phyloP scores from a whole-genome alignment of 2,329 filamentous ascomycete genomes.

The Penicillium sp. region DNA sequence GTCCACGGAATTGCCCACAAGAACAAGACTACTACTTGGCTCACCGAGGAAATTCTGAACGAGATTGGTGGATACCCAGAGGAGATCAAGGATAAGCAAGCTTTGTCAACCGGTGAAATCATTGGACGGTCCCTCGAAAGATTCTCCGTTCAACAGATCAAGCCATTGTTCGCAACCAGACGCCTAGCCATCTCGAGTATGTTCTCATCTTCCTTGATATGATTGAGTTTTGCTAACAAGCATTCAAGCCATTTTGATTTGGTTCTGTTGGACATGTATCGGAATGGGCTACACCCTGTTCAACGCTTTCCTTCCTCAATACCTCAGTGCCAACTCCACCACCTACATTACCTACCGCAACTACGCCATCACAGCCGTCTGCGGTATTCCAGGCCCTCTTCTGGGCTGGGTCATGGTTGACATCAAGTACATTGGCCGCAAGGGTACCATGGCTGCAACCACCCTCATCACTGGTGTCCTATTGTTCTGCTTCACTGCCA shows the following conservation, averaged over 20 bases:
- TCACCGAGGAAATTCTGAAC: slow-evolving; percentile 70
- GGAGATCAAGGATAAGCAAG: slow-evolving; percentile 37
- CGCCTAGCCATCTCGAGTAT: slow-evolving; percentile 52
- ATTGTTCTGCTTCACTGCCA: slow-evolving; percentile 58
- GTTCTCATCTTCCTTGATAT: slow-evolving; percentile 39
- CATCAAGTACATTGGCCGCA: slow-evolving; percentile 63
- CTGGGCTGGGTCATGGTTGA: slow-evolving; percentile 74
- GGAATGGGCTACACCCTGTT: slow-evolving; percentile 87
- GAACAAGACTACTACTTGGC: slow-evolving; percentile 70
- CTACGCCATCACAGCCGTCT: slow-evolving; percentile 77
- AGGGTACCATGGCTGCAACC: slow-evolving; percentile 57
- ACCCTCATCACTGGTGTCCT: slow-evolving; percentile 57
- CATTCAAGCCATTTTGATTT: slow-evolving; percentile 53
- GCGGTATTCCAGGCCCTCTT: slow-evolving; percentile 75
- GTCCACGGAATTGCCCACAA: slow-evolving; percentile 75
- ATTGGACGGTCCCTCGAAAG: slow-evolving; percentile 62
- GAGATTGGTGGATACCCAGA: slow-evolving; percentile 54
- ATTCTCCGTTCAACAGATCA: slow-evolving; percentile 68
- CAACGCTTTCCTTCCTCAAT: slow-evolving; percentile 88
- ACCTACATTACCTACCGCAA: slow-evolving; percentile 65
- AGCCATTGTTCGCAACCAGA: slow-evolving; percentile 60
- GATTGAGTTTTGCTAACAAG: slow-evolving; percentile 33
- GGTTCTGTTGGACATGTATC: slow-evolving; percentile 81
- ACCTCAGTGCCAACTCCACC: slow-evolving; percentile 53
- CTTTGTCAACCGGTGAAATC: slow-evolving; percentile 50